Evolutionary conservation across 257 asterid species (phyloP).

Genomic region (Solanum pennellii): DNA sequence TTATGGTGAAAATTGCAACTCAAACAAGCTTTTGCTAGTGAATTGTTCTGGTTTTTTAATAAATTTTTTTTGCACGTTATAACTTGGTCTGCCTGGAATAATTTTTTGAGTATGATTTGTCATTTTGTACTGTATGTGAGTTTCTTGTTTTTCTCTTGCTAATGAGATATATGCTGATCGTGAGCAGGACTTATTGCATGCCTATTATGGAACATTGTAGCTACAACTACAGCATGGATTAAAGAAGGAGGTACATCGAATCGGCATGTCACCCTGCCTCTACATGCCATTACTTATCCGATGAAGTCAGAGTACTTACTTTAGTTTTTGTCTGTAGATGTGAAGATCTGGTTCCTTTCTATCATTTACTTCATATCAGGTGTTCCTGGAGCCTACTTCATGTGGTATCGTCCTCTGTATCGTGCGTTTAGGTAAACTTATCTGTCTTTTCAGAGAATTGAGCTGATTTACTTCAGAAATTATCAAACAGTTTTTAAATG

Average conservation of each 20-base stretch:
- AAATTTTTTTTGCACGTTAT: not conserved
- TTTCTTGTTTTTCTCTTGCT: not conserved
- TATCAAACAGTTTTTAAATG: not conserved
- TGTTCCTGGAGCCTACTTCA: slow-evolving; percentile 89
- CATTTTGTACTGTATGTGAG: not conserved
- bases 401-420: slow-evolving; percentile 98
- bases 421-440: slow-evolving; percentile 69
- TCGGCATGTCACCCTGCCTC: not conserved
- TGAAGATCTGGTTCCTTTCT: slow-evolving; percentile 79
- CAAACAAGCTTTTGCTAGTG: not conserved
- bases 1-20: not conserved
- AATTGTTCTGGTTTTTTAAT: not conserved
- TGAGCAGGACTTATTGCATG: slow-evolving; percentile 60
- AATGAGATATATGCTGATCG: slow-evolving; percentile 4
- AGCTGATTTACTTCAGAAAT: not conserved
- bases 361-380: slow-evolving; percentile 88
- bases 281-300: not conserved
- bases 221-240: slow-evolving; percentile 91
- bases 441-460: not conserved
- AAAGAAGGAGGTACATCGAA: slow-evolving; percentile 57
- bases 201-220: slow-evolving; percentile 73
- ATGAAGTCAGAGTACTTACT: not conserved
- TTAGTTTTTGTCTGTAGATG: slow-evolving; percentile 10
- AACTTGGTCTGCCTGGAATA: not conserved
- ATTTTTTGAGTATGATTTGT: not conserved